Evolutionary conservation across 371 early-diverging fungal genomes (phyloP).

Genomic region (Dichotomocladium elegans): DNA sequence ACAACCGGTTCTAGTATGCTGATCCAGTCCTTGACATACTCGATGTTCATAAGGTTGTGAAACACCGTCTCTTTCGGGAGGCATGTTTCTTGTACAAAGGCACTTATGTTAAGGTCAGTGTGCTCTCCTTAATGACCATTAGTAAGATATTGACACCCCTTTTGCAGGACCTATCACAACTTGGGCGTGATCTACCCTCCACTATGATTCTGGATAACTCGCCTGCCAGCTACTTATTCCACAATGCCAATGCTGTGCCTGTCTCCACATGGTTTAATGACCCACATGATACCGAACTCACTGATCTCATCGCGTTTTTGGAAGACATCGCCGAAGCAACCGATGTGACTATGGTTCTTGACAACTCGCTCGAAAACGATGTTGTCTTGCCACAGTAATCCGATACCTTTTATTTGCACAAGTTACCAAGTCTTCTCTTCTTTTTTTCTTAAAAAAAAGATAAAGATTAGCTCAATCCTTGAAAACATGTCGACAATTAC

Average conservation of each 20-base stretch:
- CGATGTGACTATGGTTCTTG: too few species aligned
- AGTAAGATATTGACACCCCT: background rate
- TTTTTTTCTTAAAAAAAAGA: too few species aligned
- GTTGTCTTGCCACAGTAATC: too few species aligned
- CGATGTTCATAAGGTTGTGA: conserved; percentile 80
- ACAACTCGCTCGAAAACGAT: too few species aligned
- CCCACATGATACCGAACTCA: conserved; percentile 92
- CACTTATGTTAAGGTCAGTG: conserved; percentile 89
- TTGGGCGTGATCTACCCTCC: conserved; percentile 77
- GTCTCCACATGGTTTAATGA: conserved; percentile 96
- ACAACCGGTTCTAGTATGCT: conserved; percentile 70
- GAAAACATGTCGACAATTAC: too few species aligned
- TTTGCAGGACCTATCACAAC: conserved; percentile 69
- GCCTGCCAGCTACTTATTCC: conserved; percentile 92
- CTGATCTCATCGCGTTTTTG: too few species aligned
- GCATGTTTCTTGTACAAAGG: conserved; percentile 92
- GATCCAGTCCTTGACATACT: conserved; percentile 94
- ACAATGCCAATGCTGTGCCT: conserved; percentile 93
- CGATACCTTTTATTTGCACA: too few species aligned
- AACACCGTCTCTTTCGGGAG: conserved; percentile 92
- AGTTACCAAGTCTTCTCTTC: too few species aligned
- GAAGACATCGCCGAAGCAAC: too few species aligned
- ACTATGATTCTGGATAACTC: conserved; percentile 89
- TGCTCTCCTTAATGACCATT: background rate
- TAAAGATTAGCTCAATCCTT: too few species aligned